A percentile compares a stretch with the other conserved stretches of the same genome.
Conservation (phyloP, 1,139 yeast genomes). For the Sugiyamaella paludigena region DNA sequence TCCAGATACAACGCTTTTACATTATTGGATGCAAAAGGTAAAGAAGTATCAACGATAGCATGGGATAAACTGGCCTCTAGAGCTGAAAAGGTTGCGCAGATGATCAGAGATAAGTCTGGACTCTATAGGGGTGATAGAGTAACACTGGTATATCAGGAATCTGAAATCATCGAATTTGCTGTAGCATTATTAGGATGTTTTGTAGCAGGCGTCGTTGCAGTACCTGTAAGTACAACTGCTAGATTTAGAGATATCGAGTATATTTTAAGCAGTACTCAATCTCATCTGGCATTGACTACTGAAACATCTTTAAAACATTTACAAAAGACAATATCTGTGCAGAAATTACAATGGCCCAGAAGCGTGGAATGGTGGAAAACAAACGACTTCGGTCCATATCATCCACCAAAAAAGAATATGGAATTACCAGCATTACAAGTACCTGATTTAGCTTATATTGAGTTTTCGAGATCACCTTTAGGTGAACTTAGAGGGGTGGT, state of each 20-base stretch:
- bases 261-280: constrained; percentile 69
- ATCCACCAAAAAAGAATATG: constrained; percentile 52
- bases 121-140: constrained; percentile 81
- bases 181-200: constrained; percentile 89
- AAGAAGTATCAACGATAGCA: constrained; percentile 68
- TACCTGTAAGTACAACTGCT: constrained; percentile 76
- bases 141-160: constrained; percentile 75
- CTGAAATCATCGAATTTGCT: constrained; percentile 81
- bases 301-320: constrained; percentile 71
- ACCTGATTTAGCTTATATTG: constrained; percentile 87
- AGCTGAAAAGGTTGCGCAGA: constrained; percentile 87
- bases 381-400: constrained; percentile 76
- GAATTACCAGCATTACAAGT: constrained; percentile 66
- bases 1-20: constrained; percentile 70
- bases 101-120: constrained; percentile 70
- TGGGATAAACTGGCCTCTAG: constrained; percentile 88
- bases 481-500: constrained; percentile 95
- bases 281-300: constrained; percentile 77
- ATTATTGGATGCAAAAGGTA: constrained; percentile 73
- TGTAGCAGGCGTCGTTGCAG: constrained; percentile 90
- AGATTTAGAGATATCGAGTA: constrained; percentile 67
- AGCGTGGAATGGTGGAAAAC: constrained; percentile 78
- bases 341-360: constrained; percentile 53
- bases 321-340: constrained; percentile 53
- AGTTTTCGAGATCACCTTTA: constrained; percentile 83